Evolutionary conservation across 1,284 basidiomycete genomes (phyloP), one percentile per base, ranked within the genome.

Genomic region (Sphaerobolus stellatus): DNA sequence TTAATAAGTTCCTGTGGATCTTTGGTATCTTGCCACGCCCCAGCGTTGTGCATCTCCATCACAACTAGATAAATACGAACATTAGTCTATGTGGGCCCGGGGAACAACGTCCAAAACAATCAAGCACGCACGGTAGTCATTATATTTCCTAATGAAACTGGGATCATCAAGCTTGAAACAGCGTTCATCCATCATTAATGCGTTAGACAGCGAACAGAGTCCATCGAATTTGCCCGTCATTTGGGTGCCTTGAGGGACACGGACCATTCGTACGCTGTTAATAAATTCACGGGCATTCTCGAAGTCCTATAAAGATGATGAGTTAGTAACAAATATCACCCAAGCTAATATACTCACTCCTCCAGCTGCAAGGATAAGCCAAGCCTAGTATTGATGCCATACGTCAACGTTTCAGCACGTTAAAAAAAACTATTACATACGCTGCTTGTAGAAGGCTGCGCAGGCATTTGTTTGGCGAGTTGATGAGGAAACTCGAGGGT

Each of bases 341-440:
- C n/a, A 38, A 7, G 36, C n/a, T 7, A 30, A 18, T 49, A 30
- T 33, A 16, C 44, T 34, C 44, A 71, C 70, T 56, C 66, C 61
- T 54, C 70, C 63, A 1, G 71, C 71, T 41, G 51, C 50, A 50
- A 64, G 57, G 27, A 75, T 68, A 14, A 72, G 62, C 62, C 69
- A 71, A 8, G 61, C 70, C 71, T 73, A 69, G 45, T 2, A 31
- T 40, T 33, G 40, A 27, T 4, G 9, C 16, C 11, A 29, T n/a
- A 22, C 6, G 16, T 6, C 22, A 13, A n/a, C 29, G 30, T 31
- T 31, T 13, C 11, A n/a, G 11, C 34, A 22, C 34, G 18, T 8
- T 16, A 4, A 41, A 18, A 49, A 13, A 11, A 52, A 13, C 24
- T 49, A 54, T 41, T 9, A 60, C 66, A 52, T 56, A 71, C 70